Evolutionary conservation across 495 filamentous ascomycete species (phyloP).

Genomic region (Lepraria neglecta): DNA sequence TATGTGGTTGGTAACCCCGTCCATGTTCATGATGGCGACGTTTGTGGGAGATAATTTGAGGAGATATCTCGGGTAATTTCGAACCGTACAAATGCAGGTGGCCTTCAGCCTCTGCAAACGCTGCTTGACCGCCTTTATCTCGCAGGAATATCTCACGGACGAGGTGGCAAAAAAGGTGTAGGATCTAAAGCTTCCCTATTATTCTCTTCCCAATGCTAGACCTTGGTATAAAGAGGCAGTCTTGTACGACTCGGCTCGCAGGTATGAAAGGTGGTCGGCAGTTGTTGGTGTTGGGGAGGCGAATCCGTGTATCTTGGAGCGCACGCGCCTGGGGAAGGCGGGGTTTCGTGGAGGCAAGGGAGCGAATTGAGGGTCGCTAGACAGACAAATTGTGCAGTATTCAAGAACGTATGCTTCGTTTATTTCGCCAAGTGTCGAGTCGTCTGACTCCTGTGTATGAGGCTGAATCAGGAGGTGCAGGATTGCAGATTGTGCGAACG

Average conservation of each 20-base stretch:
- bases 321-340: conserved; percentile 14
- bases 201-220: not conserved
- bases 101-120: conserved; percentile 13
- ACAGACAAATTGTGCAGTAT: not conserved
- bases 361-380: conserved; percentile 4
- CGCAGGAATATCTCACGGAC: not conserved
- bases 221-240: not conserved
- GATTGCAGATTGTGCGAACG: not conserved
- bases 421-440: not conserved
- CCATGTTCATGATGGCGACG: conserved; percentile 4
- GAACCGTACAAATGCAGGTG: not conserved
- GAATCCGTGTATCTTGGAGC: conserved; percentile 9
- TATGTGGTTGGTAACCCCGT: conserved; percentile 30
- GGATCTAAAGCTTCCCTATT: conserved; percentile 1
- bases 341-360: not conserved
- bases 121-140: conserved; percentile 1
- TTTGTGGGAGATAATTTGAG: not conserved
- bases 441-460: conserved; percentile 13
- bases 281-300: not conserved
- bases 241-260: not conserved
- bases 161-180: conserved; percentile 1
- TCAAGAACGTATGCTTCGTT: not conserved
- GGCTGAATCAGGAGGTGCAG: conserved; percentile 16
- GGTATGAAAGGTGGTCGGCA: not conserved
- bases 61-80: not conserved